Conservation (phyloP, 164 flowering plant genomes). For the Platanus orientalis region DNA sequence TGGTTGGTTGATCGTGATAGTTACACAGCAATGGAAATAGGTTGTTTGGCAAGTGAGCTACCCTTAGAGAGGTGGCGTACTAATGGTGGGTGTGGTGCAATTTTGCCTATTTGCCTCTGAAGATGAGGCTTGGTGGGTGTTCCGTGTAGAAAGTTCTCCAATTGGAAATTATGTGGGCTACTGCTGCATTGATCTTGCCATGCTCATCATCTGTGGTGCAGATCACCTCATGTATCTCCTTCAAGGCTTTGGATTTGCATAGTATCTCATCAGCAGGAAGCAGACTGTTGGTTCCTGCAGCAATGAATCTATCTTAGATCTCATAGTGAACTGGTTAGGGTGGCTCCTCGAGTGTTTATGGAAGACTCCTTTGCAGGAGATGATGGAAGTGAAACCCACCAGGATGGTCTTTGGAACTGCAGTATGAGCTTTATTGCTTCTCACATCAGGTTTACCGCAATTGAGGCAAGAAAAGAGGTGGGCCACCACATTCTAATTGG, state of each 20-base stretch:
- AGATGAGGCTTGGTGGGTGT: conserved; percentile 21
- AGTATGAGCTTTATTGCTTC: conserved; percentile 22
- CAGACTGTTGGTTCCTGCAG: conserved; percentile 22
- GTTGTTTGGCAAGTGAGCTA: conserved; percentile 26
- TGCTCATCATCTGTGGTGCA: conserved; percentile 12
- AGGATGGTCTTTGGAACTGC: conserved; percentile 16
- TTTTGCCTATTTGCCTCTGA: conserved; percentile 13
- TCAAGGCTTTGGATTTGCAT: conserved; percentile 19
- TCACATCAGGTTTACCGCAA: conserved; percentile 5
- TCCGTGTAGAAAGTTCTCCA: conserved; percentile 25
- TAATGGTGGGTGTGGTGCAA: conserved; percentile 20
- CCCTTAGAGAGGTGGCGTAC: conserved; percentile 21
- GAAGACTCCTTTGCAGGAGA: conserved; percentile 17
- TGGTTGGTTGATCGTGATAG: conserved; percentile 15
- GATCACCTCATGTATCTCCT: conserved; percentile 23
- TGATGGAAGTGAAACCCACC: conserved; percentile 21
- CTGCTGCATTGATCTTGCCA: background rate
- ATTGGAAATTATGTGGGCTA: conserved; percentile 2
- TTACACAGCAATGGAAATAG: conserved; percentile 17
- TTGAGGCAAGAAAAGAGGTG: conserved; percentile 16
- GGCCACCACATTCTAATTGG: conserved; percentile 5
- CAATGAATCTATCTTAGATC: conserved; percentile 14
- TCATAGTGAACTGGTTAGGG: conserved; percentile 20
- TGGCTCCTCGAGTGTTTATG: conserved; percentile 16
- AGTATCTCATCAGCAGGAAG: conserved; percentile 20